Evolutionary conservation across 2,329 filamentous ascomycete species (phyloP).

Genomic region (Hypoxylon sp.): DNA sequence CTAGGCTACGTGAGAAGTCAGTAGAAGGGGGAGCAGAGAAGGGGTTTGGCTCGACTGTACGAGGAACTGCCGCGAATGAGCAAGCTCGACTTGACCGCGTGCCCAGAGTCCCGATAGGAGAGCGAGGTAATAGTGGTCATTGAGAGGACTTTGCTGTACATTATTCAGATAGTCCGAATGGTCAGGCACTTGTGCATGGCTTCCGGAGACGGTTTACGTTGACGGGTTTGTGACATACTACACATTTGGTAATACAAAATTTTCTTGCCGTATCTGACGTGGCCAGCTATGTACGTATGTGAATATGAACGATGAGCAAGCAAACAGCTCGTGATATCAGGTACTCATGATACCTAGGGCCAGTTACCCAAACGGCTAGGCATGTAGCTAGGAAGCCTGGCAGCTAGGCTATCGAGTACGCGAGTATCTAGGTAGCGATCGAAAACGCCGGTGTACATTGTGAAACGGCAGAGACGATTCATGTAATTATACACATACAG

Average conservation of each 20-base stretch:
- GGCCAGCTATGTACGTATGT: no score
- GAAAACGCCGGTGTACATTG: conserved; percentile 4
- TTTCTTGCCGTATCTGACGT: not conserved
- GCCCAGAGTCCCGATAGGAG: conserved; percentile 38
- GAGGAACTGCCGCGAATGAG: conserved; percentile 34
- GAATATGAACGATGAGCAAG: not conserved
- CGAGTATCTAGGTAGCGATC: not conserved
- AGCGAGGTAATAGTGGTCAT: conserved; percentile 35
- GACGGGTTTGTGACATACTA: conserved; percentile 11
- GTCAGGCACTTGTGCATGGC: conserved; percentile 39
- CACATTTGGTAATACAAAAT: conserved; percentile 15
- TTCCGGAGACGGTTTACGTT: conserved; percentile 3
- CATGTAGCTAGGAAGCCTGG: no score
- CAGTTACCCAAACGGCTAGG: not conserved
- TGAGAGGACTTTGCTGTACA: conserved; percentile 46
- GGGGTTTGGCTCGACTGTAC: conserved; percentile 27
- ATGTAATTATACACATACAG: not conserved
- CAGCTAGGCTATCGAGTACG: not conserved
- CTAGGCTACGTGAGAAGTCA: conserved; percentile 40
- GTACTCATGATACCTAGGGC: no score
- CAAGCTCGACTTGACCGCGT: conserved; percentile 32
- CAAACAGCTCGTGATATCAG: no score
- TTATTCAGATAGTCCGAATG: conserved; percentile 47
- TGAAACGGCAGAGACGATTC: conserved; percentile 4
- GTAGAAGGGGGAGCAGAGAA: conserved; percentile 35